Percentiles rank a stretch among this genome's conserved stretches.
Evolutionary conservation across 139 green algal genomes (phyloP).

Genomic region (Chlorokybus atmophyticus): DNA sequence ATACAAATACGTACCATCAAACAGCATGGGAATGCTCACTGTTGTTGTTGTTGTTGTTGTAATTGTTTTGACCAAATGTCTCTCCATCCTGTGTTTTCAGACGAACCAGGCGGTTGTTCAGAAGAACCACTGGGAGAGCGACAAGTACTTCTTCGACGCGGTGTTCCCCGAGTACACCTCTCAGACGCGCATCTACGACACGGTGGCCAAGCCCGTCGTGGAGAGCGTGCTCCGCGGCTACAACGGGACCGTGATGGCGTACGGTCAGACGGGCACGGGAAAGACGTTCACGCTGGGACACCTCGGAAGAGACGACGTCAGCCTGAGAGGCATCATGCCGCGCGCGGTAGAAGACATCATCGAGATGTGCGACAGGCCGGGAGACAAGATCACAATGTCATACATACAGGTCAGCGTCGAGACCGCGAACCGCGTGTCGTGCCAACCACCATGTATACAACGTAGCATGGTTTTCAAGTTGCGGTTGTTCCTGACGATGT

Average conservation of each 20-base stretch:
- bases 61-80: no score
- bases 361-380: not conserved
- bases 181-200: conserved; percentile 7
- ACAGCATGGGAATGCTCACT: no score
- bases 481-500: no score
- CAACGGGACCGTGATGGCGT: conserved; percentile 15
- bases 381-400: conserved; percentile 1
- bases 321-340: not conserved
- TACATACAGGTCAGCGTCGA: no score
- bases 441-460: no score
- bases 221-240: conserved; percentile 4
- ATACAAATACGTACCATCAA: no score
- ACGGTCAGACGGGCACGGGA: conserved; percentile 10
- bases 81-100: no score
- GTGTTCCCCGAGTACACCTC: conserved; percentile 5
- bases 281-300: conserved; percentile 11
- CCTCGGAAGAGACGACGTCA: not conserved
- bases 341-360: conserved; percentile 11
- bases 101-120: not conserved
- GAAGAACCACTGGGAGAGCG: conserved; percentile 11
- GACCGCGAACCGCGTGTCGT: no score
- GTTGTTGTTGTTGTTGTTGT: no score
- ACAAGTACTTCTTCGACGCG: conserved; percentile 7
- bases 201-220: conserved; percentile 1
- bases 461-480: no score